Percentiles rank a stretch among this genome's conserved stretches.
These are phyloP conservation scores for Crithidia acanthocephali DNA, from an alignment of 208 protist genomes.

Conservation along the genomic window DNA sequence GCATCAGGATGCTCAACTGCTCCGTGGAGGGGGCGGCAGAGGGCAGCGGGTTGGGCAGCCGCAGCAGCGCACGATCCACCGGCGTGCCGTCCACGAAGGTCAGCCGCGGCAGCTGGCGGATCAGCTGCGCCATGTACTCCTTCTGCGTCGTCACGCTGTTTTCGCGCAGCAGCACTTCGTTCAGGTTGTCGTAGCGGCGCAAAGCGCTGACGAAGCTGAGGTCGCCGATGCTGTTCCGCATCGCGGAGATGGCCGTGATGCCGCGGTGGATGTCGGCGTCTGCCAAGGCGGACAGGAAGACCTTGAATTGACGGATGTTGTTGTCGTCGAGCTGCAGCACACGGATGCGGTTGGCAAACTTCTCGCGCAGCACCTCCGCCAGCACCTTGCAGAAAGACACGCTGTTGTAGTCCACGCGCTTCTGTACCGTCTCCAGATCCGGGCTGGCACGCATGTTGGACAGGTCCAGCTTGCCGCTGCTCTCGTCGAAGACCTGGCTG, in stretches of 20 bases:
- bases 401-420: slow-evolving; percentile 86
- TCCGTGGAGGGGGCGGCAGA: slow-evolving; percentile 35
- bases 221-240: slow-evolving; percentile 69
- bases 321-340: slow-evolving; percentile 73
- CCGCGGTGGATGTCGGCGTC: slow-evolving; percentile 61
- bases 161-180: slow-evolving; percentile 71
- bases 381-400: slow-evolving; percentile 79
- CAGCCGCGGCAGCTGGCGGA: slow-evolving; percentile 53
- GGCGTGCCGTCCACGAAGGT: slow-evolving; percentile 63
- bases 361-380: slow-evolving; percentile 66
- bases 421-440: slow-evolving; percentile 64
- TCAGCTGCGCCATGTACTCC: slow-evolving; percentile 55
- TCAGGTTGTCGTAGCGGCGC: slow-evolving; percentile 62
- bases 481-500: slow-evolving; percentile 45
- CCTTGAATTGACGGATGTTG: slow-evolving; percentile 60
- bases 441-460: slow-evolving; percentile 56
- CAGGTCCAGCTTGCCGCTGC: slow-evolving; percentile 65
- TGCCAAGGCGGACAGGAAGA: slow-evolving; percentile 69
- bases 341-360: slow-evolving; percentile 59
- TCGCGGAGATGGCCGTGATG: slow-evolving; percentile 77
- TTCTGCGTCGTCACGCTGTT: slow-evolving; percentile 52
- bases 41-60: slow-evolving; percentile 71
- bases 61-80: slow-evolving; percentile 57
- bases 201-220: slow-evolving; percentile 62
- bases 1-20: slow-evolving; percentile 38